These are phyloP conservation scores for Prunus yedoensis DNA, from an alignment of 331 rosid species.

Conservation along the genomic window DNA sequence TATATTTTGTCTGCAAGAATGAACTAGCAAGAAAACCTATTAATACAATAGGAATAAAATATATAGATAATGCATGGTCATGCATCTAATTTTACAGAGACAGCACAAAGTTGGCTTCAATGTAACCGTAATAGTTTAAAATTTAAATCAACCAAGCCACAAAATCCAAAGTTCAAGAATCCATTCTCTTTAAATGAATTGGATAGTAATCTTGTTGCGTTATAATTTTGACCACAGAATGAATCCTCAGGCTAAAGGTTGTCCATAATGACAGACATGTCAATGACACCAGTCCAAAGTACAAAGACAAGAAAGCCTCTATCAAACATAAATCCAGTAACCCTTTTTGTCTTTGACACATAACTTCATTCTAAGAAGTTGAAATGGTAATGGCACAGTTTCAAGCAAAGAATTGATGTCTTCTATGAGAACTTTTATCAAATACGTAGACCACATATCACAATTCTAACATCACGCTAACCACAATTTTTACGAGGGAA, in stretches of 20 bases:
- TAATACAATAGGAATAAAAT: neutral
- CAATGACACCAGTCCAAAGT: neutral
- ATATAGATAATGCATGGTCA: neutral
- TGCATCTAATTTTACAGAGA: neutral
- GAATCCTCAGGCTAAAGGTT: neutral
- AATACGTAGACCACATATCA: slow-evolving; percentile 18
- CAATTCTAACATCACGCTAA: no score
- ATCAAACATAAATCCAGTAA: neutral
- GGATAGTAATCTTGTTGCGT: neutral
- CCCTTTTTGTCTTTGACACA: neutral
- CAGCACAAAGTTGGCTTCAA: neutral
- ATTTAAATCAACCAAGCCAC: neutral
- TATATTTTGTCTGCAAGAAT: neutral
- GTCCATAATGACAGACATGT: neutral
- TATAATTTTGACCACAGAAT: neutral
- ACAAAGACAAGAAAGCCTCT: neutral
- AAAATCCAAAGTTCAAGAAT: neutral
- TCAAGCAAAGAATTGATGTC: neutral
- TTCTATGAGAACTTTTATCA: slow-evolving; percentile 28
- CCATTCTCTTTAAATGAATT: no score
- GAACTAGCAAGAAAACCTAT: neutral
- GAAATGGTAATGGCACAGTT: neutral
- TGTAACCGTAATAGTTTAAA: neutral
- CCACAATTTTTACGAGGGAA: no score
- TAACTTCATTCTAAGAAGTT: neutral